Conservation (phyloP, 116 monocot species). For the Zostera marina region DNA sequence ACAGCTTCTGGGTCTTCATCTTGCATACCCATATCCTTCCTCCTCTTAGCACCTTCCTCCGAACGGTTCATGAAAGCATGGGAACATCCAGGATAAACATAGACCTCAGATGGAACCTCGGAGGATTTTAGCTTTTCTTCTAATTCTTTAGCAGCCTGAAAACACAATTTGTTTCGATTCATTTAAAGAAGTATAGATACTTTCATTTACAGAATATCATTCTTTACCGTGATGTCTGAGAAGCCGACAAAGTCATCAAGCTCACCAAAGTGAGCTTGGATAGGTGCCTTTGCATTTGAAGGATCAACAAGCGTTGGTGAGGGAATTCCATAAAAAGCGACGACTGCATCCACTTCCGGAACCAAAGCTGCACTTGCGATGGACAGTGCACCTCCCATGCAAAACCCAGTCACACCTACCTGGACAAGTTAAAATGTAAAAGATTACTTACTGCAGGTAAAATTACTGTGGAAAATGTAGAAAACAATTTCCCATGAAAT, state of each 20-base stretch:
- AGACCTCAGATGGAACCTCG: slow-evolving; percentile 38
- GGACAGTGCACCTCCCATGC: slow-evolving; percentile 94
- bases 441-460: background rate
- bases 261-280: slow-evolving; percentile 96
- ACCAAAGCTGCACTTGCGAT: slow-evolving; percentile 77
- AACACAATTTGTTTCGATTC: background rate
- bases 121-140: slow-evolving; percentile 67
- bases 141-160: slow-evolving; percentile 63
- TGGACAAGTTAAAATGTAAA: slow-evolving; percentile 6
- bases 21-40: slow-evolving; percentile 61
- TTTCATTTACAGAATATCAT: background rate
- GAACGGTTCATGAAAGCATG: slow-evolving; percentile 89
- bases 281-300: slow-evolving; percentile 49
- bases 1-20: slow-evolving; percentile 49
- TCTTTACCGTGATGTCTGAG: slow-evolving; percentile 60
- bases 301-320: slow-evolving; percentile 77
- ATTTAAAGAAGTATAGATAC: background rate
- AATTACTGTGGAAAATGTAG: background rate
- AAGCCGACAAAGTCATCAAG: slow-evolving; percentile 70
- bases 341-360: slow-evolving; percentile 87
- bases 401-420: slow-evolving; percentile 90
- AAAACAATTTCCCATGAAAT: no score
- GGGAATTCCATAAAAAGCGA: slow-evolving; percentile 83
- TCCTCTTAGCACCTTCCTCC: slow-evolving; percentile 59
- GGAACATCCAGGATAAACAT: slow-evolving; percentile 40